A percentile compares a stretch with the other conserved stretches of the same genome.
Conservation (phyloP, 192 early-diverging fungal genomes). For the Podila epigama region DNA sequence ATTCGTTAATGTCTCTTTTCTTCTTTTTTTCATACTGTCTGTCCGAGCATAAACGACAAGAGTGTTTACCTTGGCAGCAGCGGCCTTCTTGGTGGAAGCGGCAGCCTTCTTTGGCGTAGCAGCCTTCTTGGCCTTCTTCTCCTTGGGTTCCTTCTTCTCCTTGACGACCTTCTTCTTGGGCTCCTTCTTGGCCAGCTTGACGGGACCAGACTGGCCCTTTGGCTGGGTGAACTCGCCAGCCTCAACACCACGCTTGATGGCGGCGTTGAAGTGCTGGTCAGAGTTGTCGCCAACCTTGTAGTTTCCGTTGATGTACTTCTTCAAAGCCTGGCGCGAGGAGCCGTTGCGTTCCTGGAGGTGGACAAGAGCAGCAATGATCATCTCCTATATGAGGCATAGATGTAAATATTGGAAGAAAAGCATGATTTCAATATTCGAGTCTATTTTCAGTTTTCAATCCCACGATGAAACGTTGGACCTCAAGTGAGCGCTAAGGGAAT, state of each 20-base stretch:
- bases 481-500: too few relatives aligned
- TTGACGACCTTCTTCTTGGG: constrained; percentile 50
- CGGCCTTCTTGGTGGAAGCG: constrained; percentile 23
- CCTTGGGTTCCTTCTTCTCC: constrained; percentile 56
- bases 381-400: constrained; percentile 18
- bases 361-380: constrained; percentile 59
- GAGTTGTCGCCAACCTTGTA: constrained; percentile 67
- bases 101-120: constrained; percentile 50
- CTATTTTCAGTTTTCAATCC: not conserved
- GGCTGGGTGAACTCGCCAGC: constrained; percentile 67
- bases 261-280: constrained; percentile 65
- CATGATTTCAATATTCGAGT: not conserved
- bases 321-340: constrained; percentile 76
- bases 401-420: not conserved
- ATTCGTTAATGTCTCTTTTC: too few relatives aligned
- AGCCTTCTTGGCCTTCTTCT: constrained; percentile 53
- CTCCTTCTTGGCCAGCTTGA: constrained; percentile 70
- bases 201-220: constrained; percentile 68
- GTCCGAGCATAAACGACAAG: too few relatives aligned
- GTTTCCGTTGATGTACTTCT: constrained; percentile 81
- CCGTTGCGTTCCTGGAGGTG: constrained; percentile 76
- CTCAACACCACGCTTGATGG: constrained; percentile 73
- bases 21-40: too few relatives aligned
- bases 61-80: constrained; percentile 16
- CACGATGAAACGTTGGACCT: too few relatives aligned